Evolutionary conservation across 495 filamentous ascomycete genomes (phyloP), one percentile per base, ranked within the genome.

Genomic region (Talaromyces proteolyticus): DNA sequence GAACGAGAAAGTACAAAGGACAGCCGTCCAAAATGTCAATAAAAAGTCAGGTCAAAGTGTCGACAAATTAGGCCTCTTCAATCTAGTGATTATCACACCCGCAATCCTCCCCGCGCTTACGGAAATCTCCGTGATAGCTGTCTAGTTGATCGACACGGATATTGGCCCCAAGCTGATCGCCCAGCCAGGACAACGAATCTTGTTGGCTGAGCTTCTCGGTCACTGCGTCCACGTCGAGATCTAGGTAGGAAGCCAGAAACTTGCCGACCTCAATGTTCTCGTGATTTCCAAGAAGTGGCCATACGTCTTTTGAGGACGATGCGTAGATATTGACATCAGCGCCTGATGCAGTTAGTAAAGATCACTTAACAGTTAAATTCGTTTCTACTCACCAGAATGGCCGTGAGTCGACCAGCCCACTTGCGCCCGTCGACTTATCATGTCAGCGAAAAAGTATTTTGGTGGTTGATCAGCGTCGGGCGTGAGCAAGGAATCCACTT

Each of bases 321-420:
- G 85, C 82, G 62, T 95, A 96, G 55, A 95, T 87, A 62, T 96
- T 95, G 44, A 96, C 91, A 63, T 96, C 91, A 11, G 89, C 89
- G 37, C 78, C 62, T 84, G 24, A 3, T 42, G 14, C 1, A 46
- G 17, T 52, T 20, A 46, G 63, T 43, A 5, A 49, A 14, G 14
- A 20, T 23, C 18, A n/a, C 8, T 25, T 49, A 42, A 42, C 40
- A 2, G 17, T 16, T 10, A 3, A 10, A 42, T 42, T 10, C 17
- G 8, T 17, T 19, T 45, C 20, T n/a, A 49, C 52, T 52, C 62
- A 71, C 69, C 88, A 37, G 85, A 89, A 69, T 96, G 91, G 16
- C 91, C 91, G 59, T 94, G 90, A 0, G 89, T 95, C 24, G 75
- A 82, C 94, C 94, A 98, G 11, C 93, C 94, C 42, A 95, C 79